Evolutionary conservation across 108 stramenopile genomes (phyloP), one percentile per base, ranked within the genome.

Genomic region (Fragilariopsis cylindrus): DNA sequence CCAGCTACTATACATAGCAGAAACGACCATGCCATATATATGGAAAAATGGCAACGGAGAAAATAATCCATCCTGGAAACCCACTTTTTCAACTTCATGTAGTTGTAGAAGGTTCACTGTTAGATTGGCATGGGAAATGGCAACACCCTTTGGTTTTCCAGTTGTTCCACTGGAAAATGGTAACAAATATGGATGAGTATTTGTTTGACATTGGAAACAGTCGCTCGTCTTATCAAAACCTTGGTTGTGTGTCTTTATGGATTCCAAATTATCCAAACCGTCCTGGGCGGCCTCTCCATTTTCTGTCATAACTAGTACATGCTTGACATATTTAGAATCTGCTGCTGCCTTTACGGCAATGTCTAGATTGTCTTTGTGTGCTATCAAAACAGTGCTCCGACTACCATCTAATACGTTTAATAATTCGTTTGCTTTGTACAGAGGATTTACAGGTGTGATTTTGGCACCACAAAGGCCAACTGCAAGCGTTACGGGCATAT

Each of bases 141-240:
- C 82, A n/a, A 96, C 96, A 40, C 97, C 98, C 73, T 98, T 98
- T 9, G 97, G 93, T 30, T 90, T 57, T 49, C 98, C 98, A n/a
- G 98, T 98, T 3, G 98, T 98, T 5, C 98, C 98, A 52, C 88
- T 90, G 7, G 93, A 95, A 75, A 93, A 98, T 15, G 97, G 97
- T 11, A 98, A 76, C 6, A 94, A 49, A 69, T 76, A 91, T 4
- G 90, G 87, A 70, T 93, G 91, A 5, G 57, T 65, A 5, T 77
- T 54, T 12, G 79, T 79, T 41, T 89, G 60, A 39, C 73, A 57
- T 66, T 90, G 87, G 12, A 81, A 66, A 30, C 81, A 81, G 19
- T 84, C 48, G 7, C 75, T 55, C 44, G 80, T 90, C 12, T 53
- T 70, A 16, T 76, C 58, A 40, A 86, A 76, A 30, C 82, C 73